phyloP scores from a whole-genome alignment of 2,329 filamentous ascomycete species.

The Aspergillus costaricaensis region DNA sequence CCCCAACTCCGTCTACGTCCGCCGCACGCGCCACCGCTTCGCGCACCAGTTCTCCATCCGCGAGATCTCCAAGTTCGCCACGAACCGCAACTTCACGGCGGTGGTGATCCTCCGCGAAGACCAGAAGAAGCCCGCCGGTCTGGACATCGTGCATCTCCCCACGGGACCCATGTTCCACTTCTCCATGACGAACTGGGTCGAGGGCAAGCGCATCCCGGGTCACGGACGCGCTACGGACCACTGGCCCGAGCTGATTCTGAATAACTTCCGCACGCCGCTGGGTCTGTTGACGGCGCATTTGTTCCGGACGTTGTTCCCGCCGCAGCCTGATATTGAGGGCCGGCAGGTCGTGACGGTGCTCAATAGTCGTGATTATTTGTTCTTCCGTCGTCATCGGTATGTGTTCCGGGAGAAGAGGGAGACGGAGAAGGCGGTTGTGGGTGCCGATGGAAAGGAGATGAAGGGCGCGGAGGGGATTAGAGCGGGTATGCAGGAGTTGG shows the following conservation, averaged over 20 bases:
- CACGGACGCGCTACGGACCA: slow-evolving; percentile 90
- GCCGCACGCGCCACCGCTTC: slow-evolving; percentile 78
- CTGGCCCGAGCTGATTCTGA: slow-evolving; percentile 85
- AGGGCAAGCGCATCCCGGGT: slow-evolving; percentile 82
- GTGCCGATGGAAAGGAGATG: slow-evolving; percentile 77
- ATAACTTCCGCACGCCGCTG: slow-evolving; percentile 92
- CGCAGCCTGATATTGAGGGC: slow-evolving; percentile 78
- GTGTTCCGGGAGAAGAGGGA: slow-evolving; percentile 85
- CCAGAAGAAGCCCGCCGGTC: slow-evolving; percentile 75
- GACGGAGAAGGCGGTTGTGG: slow-evolving; percentile 83
- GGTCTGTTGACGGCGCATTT: slow-evolving; percentile 84
- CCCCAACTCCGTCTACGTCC: slow-evolving; percentile 79
- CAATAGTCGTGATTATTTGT: slow-evolving; percentile 96
- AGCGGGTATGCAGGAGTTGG: slow-evolving; percentile 86
- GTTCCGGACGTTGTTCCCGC: slow-evolving; percentile 78
- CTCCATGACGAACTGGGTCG: slow-evolving; percentile 84
- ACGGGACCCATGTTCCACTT: slow-evolving; percentile 91
- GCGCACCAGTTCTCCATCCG: slow-evolving; percentile 87
- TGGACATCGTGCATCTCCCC: slow-evolving; percentile 84
- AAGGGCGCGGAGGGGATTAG: slow-evolving; percentile 83
- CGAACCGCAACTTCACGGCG: slow-evolving; percentile 78
- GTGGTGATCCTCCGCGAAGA: slow-evolving; percentile 87
- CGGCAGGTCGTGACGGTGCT: slow-evolving; percentile 89
- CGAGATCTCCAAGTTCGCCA: slow-evolving; percentile 84
- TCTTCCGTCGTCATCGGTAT: slow-evolving; percentile 86